Evolutionary conservation across 495 filamentous ascomycete genomes (phyloP), one percentile per base, ranked within the genome.

Genomic region (Halenospora varia): DNA sequence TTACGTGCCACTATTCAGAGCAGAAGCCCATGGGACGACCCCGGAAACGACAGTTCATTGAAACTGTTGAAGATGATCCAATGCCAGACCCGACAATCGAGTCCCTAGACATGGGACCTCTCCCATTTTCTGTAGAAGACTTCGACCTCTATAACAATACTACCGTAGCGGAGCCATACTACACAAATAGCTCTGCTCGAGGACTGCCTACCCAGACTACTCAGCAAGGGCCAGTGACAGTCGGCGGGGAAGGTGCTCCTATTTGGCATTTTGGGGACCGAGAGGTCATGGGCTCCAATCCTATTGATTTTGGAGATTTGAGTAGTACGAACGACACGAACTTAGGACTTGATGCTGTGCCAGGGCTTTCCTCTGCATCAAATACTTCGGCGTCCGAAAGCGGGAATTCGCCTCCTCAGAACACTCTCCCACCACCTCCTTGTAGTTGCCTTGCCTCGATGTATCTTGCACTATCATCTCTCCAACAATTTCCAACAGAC

Each of bases 11-110:
- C 62, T 86, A 84, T 64, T 85, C 82, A 3, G 65, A 73, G 18
- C 80, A 82, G 64, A 85, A 86, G 65, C 76, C 72, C 19, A 86
- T 86, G 82, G 82, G 83, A 17, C 66, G 83, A 57, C 83, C 82
- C 18, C 62, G 81, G 48, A 86, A 86, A 64, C 72, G 79, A 42
- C 72, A 73, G 19, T 73, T 72, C 51, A 64, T 72, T 23, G 72
- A 78, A 26, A 50, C 65, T 2, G 59, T 56, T 44, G 15, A 44
- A 44, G 54, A 58, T 42, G 63, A 62, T n/a, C 46, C 48, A 23
- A 25, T 39, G 6, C 23, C 45, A 6, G 22, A 41, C 11, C 40
- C 48, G 29, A 25, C 23, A 40, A 22, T 25, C 10, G 22, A 50
- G 24, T 23, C 29, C 15, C 20, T 51, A 26, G 49, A 55, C 24